Conservation (phyloP, 1,139 yeast genomes). For the Taphrina confusa region DNA sequence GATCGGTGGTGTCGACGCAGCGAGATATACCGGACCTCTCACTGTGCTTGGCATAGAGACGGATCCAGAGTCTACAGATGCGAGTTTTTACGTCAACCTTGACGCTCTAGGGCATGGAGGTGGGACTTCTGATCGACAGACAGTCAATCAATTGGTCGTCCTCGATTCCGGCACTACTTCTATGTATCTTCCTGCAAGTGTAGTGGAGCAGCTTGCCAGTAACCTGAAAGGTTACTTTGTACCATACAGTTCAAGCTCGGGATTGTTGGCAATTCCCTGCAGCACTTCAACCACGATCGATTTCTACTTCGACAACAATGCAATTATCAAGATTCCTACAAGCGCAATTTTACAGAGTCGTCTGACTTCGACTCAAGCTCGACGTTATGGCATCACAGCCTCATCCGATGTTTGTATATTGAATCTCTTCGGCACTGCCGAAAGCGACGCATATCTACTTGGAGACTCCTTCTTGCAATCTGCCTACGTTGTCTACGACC, state of each 20-base stretch:
- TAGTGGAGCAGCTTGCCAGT: constrained; percentile 50
- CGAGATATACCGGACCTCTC: constrained; percentile 55
- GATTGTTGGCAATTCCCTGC: constrained; percentile 41
- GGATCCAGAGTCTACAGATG: not conserved
- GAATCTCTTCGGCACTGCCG: constrained; percentile 32
- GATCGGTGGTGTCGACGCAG: constrained; percentile 62
- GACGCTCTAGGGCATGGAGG: constrained; percentile 36
- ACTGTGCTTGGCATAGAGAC: constrained; percentile 40
- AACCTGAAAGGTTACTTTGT: constrained; percentile 49
- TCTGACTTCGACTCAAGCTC: constrained; percentile 33
- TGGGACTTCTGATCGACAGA: constrained; percentile 10
- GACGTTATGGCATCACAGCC: constrained; percentile 32
- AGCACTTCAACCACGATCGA: constrained; percentile 43
- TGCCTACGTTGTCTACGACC: constrained; percentile 76
- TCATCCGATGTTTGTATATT: constrained; percentile 35
- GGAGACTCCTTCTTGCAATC: constrained; percentile 76
- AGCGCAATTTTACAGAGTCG: constrained; percentile 36
- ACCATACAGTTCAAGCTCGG: constrained; percentile 40
- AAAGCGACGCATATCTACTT: constrained; percentile 46
- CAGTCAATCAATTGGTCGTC: constrained; percentile 48
- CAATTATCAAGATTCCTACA: constrained; percentile 49
- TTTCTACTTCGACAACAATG: constrained; percentile 50
- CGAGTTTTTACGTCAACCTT: constrained; percentile 37
- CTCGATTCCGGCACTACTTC: constrained; percentile 69
- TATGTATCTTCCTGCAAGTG: constrained; percentile 53